These are phyloP conservation scores for Thyridium curvatum DNA, from an alignment of 2,329 filamentous ascomycete species.

Conservation along the genomic window DNA sequence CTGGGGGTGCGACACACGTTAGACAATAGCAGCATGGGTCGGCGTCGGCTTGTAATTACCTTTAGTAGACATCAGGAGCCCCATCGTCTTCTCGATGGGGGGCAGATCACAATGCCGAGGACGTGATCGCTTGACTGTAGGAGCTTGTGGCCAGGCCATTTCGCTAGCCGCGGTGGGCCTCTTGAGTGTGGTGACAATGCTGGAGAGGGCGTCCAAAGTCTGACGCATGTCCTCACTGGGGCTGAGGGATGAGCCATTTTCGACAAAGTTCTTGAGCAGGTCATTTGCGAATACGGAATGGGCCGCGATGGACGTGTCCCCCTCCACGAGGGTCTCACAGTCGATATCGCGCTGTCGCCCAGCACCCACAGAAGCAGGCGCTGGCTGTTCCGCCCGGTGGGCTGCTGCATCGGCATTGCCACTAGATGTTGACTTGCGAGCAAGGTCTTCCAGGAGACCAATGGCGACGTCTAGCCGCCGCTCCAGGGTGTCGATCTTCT, in stretches of 20 bases:
- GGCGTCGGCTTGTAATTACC: too few species aligned
- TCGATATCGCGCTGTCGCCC: slow-evolving; percentile 19
- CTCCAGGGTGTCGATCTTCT: too few species aligned
- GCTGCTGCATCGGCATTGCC: too few species aligned
- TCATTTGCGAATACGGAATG: slow-evolving; percentile 47
- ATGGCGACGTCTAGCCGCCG: too few species aligned
- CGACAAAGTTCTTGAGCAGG: slow-evolving; percentile 47
- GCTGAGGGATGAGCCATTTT: slow-evolving; percentile 32
- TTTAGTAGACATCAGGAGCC: too few species aligned
- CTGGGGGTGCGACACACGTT: slow-evolving; percentile 19
- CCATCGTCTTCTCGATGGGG: too few species aligned
- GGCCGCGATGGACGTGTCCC: slow-evolving; percentile 40
- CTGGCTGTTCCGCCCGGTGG: too few species aligned
- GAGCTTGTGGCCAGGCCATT: slow-evolving; percentile 34
- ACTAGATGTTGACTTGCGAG: too few species aligned
- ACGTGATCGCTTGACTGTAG: slow-evolving; percentile 15
- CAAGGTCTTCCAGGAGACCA: too few species aligned
- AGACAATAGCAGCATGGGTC: too few species aligned
- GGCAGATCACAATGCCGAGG: too few species aligned
- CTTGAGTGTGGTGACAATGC: slow-evolving; percentile 42
- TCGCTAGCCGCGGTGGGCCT: slow-evolving; percentile 31
- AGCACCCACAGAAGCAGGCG: too few species aligned
- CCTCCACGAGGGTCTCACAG: slow-evolving; percentile 35
- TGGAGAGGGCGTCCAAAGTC: slow-evolving; percentile 43
- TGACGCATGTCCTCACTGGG: slow-evolving; percentile 44